phyloP scores from a whole-genome alignment of 306 rosid species.

The Ammopiptanthus mongolicus region DNA sequence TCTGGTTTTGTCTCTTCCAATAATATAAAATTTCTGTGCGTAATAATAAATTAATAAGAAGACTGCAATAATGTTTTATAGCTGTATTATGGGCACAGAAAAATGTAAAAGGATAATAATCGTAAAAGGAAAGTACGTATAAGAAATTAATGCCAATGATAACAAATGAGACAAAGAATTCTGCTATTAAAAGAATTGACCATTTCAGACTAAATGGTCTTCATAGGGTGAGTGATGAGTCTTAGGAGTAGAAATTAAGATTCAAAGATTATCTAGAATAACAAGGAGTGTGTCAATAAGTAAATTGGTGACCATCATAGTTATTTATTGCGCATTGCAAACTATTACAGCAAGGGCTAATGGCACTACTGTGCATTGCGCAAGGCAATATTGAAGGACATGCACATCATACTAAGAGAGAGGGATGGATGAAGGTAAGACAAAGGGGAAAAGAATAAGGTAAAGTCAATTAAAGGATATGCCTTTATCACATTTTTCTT shows the following conservation, averaged over 20 bases:
- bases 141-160: not conserved
- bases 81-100: not conserved
- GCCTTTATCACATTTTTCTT: not conserved
- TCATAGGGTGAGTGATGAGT: not conserved
- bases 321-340: not conserved
- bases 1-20: conserved; percentile 89
- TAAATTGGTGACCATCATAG: not conserved
- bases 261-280: not conserved
- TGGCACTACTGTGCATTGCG: not conserved
- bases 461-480: not conserved
- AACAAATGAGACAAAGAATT: not conserved
- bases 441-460: not conserved
- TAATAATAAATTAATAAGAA: conserved; percentile 18
- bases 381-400: no score
- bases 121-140: not conserved
- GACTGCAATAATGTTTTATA: not conserved
- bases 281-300: not conserved
- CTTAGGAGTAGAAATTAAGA: not conserved
- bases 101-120: not conserved
- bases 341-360: not conserved
- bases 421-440: not conserved
- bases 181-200: not conserved
- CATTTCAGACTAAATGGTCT: not conserved
- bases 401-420: not conserved
- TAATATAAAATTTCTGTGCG: conserved; percentile 81